phyloP scores from a whole-genome alignment of 2,329 filamentous ascomycete species.

The Pyrenochaeta sp. region DNA sequence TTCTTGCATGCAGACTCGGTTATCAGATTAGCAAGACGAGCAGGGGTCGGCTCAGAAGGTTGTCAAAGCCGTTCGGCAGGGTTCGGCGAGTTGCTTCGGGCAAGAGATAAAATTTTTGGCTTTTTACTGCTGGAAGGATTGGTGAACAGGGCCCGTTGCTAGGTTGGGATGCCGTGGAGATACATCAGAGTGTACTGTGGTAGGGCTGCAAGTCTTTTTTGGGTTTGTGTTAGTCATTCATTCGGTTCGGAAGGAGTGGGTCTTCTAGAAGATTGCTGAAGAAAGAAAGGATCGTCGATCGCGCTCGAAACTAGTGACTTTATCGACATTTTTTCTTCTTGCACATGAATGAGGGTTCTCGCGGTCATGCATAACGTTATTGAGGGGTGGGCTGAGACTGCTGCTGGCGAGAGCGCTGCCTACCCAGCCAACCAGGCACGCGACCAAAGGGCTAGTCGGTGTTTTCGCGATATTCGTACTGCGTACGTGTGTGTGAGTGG shows the following conservation, averaged over 20 bases:
- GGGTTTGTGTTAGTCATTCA: conserved; percentile 16
- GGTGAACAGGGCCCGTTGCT: conserved; percentile 3
- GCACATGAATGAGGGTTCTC: too few relatives aligned
- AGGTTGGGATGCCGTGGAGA: conserved; percentile 1
- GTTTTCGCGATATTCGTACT: conserved; percentile 3
- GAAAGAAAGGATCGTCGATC: conserved; percentile 10
- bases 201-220: conserved; percentile 18
- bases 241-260: conserved; percentile 10
- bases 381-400: conserved; percentile 7
- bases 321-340: neutral
- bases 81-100: conserved; percentile 4
- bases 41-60: conserved; percentile 1
- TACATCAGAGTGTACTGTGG: conserved; percentile 2
- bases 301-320: neutral
- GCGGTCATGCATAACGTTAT: conserved; percentile 5
- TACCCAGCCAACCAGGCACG: neutral
- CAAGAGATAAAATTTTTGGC: conserved; percentile 2
- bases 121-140: conserved; percentile 1
- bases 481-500: conserved; percentile 1
- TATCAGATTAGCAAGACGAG: conserved; percentile 14
- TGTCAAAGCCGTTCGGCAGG: neutral
- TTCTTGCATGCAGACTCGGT: conserved; percentile 4
- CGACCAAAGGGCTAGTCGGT: neutral
- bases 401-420: neutral
- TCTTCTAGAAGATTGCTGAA: conserved; percentile 23